Evolutionary conservation across 805 yeast species (phyloP).

Genomic region (Lipomyces starkeyi): DNA sequence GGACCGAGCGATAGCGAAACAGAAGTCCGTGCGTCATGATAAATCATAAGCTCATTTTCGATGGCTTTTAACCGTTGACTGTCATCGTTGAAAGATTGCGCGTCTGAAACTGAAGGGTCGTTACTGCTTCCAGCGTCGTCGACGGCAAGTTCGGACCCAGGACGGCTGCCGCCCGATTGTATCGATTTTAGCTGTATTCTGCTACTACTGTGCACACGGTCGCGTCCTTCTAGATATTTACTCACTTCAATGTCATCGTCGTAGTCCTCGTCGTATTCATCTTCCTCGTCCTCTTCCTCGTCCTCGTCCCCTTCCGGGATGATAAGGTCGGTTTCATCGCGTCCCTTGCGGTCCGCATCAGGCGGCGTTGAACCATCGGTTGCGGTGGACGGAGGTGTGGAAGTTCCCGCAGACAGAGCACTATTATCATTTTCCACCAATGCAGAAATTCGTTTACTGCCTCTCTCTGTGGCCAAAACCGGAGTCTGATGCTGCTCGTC

Average conservation of each 20-base stretch:
- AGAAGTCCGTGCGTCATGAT: neutral
- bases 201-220: neutral
- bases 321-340: neutral
- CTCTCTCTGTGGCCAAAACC: too few species aligned
- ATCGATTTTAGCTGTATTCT: neutral
- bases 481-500: slow-evolving; percentile 5
- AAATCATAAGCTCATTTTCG: slow-evolving; percentile 11
- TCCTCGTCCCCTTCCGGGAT: neutral
- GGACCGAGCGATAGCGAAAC: neutral
- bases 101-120: neutral
- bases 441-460: neutral
- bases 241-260: slow-evolving; percentile 13
- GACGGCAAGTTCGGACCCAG: neutral
- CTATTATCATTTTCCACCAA: slow-evolving; percentile 2
- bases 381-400: slow-evolving; percentile 1
- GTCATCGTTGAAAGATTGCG: neutral
- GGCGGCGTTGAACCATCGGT: slow-evolving; percentile 7
- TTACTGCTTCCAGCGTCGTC: neutral
- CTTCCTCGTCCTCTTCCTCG: neutral
- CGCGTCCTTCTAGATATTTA: neutral
- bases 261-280: neutral
- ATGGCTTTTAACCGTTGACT: slow-evolving; percentile 11
- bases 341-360: neutral
- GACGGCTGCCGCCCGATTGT: neutral
- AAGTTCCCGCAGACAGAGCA: neutral